These are phyloP conservation scores for Capsicum pubescens DNA, from an alignment of 257 asterid species.

Conservation along the genomic window DNA sequence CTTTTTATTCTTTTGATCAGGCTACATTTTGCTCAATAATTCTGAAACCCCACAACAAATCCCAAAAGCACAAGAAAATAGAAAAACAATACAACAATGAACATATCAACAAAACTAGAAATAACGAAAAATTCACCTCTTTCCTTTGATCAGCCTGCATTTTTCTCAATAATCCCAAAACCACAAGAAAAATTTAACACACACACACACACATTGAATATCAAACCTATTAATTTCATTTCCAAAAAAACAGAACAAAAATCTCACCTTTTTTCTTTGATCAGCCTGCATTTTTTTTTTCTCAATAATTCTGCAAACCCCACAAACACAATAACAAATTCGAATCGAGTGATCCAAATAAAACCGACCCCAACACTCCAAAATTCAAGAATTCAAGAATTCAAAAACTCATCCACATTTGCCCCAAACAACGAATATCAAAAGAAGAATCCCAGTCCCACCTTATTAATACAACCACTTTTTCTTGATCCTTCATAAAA, in stretches of 20 bases:
- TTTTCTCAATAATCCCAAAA: background rate
- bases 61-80: background rate
- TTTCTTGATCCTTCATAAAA: slow-evolving; percentile 62
- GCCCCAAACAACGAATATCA: slow-evolving; percentile 40
- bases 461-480: slow-evolving; percentile 43
- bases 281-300: slow-evolving; percentile 66
- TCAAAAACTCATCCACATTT: slow-evolving; percentile 72
- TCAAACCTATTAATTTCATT: too few species aligned
- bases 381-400: background rate
- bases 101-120: background rate
- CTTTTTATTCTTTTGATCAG: slow-evolving; percentile 73
- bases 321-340: background rate
- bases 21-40: slow-evolving; percentile 57
- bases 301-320: slow-evolving; percentile 29
- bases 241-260: background rate
- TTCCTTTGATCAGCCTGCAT: slow-evolving; percentile 85
- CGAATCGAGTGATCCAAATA: slow-evolving; percentile 22
- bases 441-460: slow-evolving; percentile 59
- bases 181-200: background rate
- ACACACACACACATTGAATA: too few species aligned
- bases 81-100: too few species aligned
- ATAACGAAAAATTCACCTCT: slow-evolving; percentile 58
- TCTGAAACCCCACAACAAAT: background rate
- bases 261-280: slow-evolving; percentile 82
- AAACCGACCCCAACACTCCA: slow-evolving; percentile 11